Evolutionary conservation across 2,329 filamentous ascomycete genomes (phyloP), one percentile per base, ranked within the genome.

Genomic region (Aspergillus aculeatinus): DNA sequence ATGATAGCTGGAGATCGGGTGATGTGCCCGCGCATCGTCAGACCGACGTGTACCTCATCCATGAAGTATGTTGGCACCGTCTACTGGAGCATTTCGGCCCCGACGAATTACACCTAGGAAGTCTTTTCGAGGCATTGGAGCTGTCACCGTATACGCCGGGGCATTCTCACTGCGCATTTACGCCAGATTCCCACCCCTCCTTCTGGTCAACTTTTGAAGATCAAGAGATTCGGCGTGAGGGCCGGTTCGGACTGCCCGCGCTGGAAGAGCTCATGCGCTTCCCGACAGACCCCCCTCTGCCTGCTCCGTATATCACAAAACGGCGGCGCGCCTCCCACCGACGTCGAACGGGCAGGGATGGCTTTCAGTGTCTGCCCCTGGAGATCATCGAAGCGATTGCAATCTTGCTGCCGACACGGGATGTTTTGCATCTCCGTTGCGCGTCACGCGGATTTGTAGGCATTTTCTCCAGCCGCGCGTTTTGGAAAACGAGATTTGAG

Each of bases 401-500:
- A n/a, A 7, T 54, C 10, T 5, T 49, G 12, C 39, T 65, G 3
- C 23, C 35, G 3, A 60, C 51, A 14, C 25, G 7, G 19, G 63
- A 62, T 27, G 29, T 58, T 27, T 33, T 60, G 21, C 48, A 23
- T 16, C 48, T 63, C 14, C 57, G 63, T 6, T 25, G 51, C 35
- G 48, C 35, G 11, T 60, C 62, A 27, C 57, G 62, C 52, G 58
- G 54, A 25, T 60, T 58, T 51, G 35, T 23, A 3, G 27, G 47
- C 7, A 19, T 64, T 19, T 64, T 63, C 27, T 12, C 25, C 31
- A 55, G 55, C 50, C 48, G 29, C 4, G 9, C 23, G 16, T 64
- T 61, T 51, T 66, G 64, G 62, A 60, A 42, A 54, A 51, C 58
- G 3, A 35, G 53, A 55, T 63, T 66, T 25, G 47, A 14, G 3